These are phyloP conservation scores for Puccinellia tenuiflora DNA, from an alignment of 176 grass and related monocot species.

Conservation along the genomic window DNA sequence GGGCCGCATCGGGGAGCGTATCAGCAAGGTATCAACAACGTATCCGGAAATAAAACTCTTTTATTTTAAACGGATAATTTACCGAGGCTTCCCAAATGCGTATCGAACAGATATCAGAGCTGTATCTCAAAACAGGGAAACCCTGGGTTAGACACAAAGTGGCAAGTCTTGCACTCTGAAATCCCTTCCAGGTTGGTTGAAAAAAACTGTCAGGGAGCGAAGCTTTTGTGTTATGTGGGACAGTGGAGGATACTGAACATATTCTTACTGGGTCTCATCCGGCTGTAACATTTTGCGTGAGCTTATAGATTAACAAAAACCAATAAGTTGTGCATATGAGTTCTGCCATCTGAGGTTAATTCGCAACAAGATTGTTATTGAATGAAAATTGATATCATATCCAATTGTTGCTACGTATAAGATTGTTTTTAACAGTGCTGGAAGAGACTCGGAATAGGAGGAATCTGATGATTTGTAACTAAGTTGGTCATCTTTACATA, in stretches of 20 bases:
- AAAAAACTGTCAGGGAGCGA: background rate
- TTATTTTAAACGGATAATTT: too few species aligned
- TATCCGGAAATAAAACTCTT: too few species aligned
- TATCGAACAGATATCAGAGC: too few species aligned
- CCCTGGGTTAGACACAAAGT: background rate
- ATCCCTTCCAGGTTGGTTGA: background rate
- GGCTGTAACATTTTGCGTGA: background rate
- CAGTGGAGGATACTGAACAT: background rate
- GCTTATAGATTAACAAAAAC: background rate
- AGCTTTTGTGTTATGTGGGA: background rate
- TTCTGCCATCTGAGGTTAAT: background rate
- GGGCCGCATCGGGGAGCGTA: too few species aligned
- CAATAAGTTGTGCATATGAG: background rate
- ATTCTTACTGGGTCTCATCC: background rate
- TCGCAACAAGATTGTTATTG: background rate
- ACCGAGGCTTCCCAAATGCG: too few species aligned
- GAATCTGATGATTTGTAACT: too few species aligned
- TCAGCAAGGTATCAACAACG: too few species aligned
- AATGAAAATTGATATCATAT: background rate
- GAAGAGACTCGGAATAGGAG: background rate
- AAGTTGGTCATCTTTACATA: too few species aligned
- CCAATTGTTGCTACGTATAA: background rate
- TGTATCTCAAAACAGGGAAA: background rate
- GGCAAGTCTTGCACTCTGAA: background rate
- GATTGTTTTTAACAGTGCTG: background rate